Evolutionary conservation across 148 eudicot genomes (phyloP), one percentile per base, ranked within the genome.

Genomic region (Suaeda aralocaspica): DNA sequence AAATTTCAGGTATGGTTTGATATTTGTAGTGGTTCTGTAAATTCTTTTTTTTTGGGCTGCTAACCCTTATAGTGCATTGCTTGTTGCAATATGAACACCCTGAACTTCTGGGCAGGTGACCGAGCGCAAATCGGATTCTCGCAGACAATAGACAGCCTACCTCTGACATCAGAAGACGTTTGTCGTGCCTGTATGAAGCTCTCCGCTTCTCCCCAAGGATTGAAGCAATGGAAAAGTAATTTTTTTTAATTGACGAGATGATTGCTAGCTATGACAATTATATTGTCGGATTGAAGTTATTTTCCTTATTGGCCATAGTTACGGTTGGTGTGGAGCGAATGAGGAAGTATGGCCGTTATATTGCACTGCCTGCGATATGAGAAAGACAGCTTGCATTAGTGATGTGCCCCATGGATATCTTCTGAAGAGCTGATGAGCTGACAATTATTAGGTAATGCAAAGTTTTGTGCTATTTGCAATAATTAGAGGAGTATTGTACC

Each of bases 381-480:
- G 77, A 91, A 91, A 74, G 99, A 95, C 81, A 95, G 97, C 99
- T 95, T 85, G 93, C 99, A 57, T 95, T 72, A 95, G 96, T 76
- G 99, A 67, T 95, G 99, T 78, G 83, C n/a, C 93, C 30, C 88
- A 95, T 64, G 90, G 86, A 72, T 95, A 76, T 83, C 97, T 29
- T 73, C 79, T 22, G 83, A 86, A 64, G 97, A 82, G 89, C 96
- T 70, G 86, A 86, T 58, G 99, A 95, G 79, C 82, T 95, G 64
- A 82, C 79, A 78, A 64, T 56, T 74, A 95, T 89, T 68, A 89
- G 99, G 97, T 94, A 72, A 71, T 36, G 5, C 65, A 45, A 64
- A 18, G 1, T 41, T 51, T 33, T 15, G 1, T 44, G 11, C 31
- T 53, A n/a, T n/a, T n/a, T n/a, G n/a, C n/a, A n/a, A n/a, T n/a